Evolutionary conservation across 2,329 filamentous ascomycete species (phyloP).

Genomic region (Aquanectria penicillioides): DNA sequence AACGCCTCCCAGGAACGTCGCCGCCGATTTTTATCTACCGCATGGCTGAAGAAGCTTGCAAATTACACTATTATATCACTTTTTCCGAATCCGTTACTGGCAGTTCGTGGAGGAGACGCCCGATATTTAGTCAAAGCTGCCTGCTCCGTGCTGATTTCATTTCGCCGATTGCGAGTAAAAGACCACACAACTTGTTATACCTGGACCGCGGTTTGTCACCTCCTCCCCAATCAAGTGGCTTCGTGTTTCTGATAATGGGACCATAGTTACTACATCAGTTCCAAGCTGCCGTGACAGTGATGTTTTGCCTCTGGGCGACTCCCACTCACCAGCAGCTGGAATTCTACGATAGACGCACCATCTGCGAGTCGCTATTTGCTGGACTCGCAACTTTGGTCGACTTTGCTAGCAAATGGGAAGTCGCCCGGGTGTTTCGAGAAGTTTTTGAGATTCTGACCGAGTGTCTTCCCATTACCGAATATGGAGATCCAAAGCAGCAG

Average conservation of each 20-base stretch:
- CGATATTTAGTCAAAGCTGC: not conserved
- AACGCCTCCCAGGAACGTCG: not conserved
- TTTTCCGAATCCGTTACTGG: not conserved
- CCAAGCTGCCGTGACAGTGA: not conserved
- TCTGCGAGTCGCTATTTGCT: not conserved
- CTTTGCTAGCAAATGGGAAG: constrained; percentile 3
- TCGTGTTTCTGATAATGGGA: not conserved
- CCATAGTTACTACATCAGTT: not conserved
- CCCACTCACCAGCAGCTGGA: not conserved
- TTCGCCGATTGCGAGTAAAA: not conserved
- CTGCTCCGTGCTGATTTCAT: not conserved
- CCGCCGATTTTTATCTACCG: not conserved
- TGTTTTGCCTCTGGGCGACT: not conserved
- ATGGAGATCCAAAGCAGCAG: not conserved
- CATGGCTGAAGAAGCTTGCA: not conserved
- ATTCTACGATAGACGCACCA: not conserved
- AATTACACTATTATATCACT: not conserved
- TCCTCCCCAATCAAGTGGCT: not conserved
- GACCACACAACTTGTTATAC: constrained; percentile 2
- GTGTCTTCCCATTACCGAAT: not conserved
- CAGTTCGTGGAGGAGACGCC: not conserved
- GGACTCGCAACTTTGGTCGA: not conserved
- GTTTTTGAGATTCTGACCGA: not conserved
- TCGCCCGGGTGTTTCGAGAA: not conserved
- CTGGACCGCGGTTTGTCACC: not conserved